Base-by-base conservation (phyloP, 805 yeast genomes). In the Sugiyamaella mastotermitis region DNA sequence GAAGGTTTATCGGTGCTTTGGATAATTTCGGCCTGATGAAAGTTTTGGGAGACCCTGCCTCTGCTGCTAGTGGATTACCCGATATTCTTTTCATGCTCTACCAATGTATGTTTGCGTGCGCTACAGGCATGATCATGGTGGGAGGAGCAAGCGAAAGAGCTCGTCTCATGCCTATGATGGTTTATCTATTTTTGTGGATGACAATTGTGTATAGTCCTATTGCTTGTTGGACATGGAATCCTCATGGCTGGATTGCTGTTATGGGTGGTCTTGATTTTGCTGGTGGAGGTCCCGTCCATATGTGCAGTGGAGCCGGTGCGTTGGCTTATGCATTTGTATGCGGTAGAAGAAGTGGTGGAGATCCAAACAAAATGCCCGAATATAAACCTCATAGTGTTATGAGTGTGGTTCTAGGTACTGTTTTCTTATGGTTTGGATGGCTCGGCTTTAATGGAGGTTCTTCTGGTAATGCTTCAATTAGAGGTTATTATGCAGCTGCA, bases 81-180 rank as follows among this genome's bases (percentile, higher is more conserved):
- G 97, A 88, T 58, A 80, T 90, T 40, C 72, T 90, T 43, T 90
- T 82, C 66, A 80, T 87, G 56, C 79, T 84, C 47, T 90, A 79
- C 76, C 97, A 90, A 66, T 94, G 96, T 56, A 86, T 86, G 96
- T 92, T 92, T 57, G 97, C 97, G 31, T 77, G 82, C 59, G 82
- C 83, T 35, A 87, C 97, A 21, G 97, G 94, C 47, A 81, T 84
- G 57, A 74, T 92, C 64, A 80, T 90, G 94, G 73, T 88, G 33
- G 98, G 98, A 60, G 98, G 96, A 64, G 96, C 96, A 36, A 85
- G 94, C 62, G 98, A 92, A 66, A 79, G 98, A 62, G 97, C 95
- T 13, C 74, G 97, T 56, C 74, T 92, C 48, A 90, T 90, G 28
- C 97, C 98, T 45, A 83, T 88, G 90, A 83, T 92, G 90, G 76